Evolutionary conservation across 2,329 filamentous ascomycete species (phyloP), one percentile per base, ranked within the genome.

Genomic region (Botryotinia globosa): DNA sequence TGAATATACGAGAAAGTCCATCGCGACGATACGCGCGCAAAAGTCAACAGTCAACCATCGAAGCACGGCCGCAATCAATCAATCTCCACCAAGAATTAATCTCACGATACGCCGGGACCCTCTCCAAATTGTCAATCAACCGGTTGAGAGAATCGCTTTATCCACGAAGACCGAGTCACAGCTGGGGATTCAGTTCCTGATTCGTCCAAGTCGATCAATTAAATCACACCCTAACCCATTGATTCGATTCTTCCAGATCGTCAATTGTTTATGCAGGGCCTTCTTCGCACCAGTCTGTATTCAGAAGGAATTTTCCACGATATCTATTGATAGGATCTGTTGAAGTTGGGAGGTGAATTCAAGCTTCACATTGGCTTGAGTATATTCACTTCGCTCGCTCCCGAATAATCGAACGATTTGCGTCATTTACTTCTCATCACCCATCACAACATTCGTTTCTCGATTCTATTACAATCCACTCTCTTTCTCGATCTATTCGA

Each of bases 21-120:
- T 69, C 56, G 67, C 56, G 59, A 65, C 69, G 45, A 71, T 39
- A 71, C 58, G 58, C 58, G 58, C 69, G 69, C 58, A 51, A 32
- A 64, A 37, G 66, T 69, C 66, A 69, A 67, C 25, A 25, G 44
- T 51, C 22, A 51, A 22, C 32, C 5, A 56, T 39, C 22, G 8
- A 59, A 69, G 67, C 67, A 69, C 58, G 42, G 69, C 37, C 67
- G 32, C 67, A 32, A 56, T 39, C 56, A 71, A 65, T 54, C 48
- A 54, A 54, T 63, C 59, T 71, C 56, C 69, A 71, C 58, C 32
- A 37, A 71, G 42, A 32, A 64, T 51, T 66, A n/a, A 66, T 66
- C 64, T 67, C 48, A 67, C 64, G 64, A 69, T 61, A 59, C 66
- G 54, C 44, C 22, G 66, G 48, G 48, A 56, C 48, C 45, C 62